Percentiles rank a stretch among this genome's conserved stretches.
Evolutionary conservation across 1,284 basidiomycete species (phyloP).

Genomic region (Porogramme epimiltina): DNA sequence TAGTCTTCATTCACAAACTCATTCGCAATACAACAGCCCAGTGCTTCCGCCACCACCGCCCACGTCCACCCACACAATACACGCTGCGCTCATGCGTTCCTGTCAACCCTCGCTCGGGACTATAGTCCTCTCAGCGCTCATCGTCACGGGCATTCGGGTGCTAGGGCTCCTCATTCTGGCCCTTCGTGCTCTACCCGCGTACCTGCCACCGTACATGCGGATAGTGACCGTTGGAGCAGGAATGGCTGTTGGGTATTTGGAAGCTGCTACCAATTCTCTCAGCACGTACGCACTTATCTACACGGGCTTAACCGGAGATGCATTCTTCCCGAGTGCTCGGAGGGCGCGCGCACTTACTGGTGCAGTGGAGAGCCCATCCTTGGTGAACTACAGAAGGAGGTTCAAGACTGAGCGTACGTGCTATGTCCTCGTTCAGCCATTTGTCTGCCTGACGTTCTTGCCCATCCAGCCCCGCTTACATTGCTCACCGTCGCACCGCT

Average conservation of each 20-base stretch:
- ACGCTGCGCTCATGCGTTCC: slow-evolving; percentile 78
- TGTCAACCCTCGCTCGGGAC: slow-evolving; percentile 83
- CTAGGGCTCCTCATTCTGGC: slow-evolving; percentile 49
- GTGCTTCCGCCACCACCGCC: slow-evolving; percentile 50
- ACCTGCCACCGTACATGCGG: slow-evolving; percentile 50
- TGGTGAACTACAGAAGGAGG: slow-evolving; percentile 45
- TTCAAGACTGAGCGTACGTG: slow-evolving; percentile 60
- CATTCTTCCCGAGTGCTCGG: slow-evolving; percentile 79
- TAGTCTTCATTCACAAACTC: not conserved
- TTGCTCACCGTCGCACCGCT: slow-evolving; percentile 82
- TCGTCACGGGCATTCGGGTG: slow-evolving; percentile 71
- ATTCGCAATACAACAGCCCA: slow-evolving; percentile 39
- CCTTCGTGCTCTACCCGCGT: slow-evolving; percentile 57
- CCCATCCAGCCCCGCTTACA: slow-evolving; percentile 69
- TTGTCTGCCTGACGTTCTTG: slow-evolving; percentile 18
- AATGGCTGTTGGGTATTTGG: slow-evolving; percentile 55
- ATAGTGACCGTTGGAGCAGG: slow-evolving; percentile 41
- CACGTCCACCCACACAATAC: slow-evolving; percentile 69
- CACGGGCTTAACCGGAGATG: slow-evolving; percentile 82
- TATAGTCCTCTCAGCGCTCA: slow-evolving; percentile 74
- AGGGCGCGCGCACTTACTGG: slow-evolving; percentile 62
- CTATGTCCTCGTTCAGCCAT: not conserved
- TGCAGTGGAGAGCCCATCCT: slow-evolving; percentile 41
- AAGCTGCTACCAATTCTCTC: slow-evolving; percentile 69
- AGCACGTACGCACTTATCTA: slow-evolving; percentile 86